These are phyloP conservation scores for Wickerhamomyces tratensis DNA, from an alignment of 805 yeast species.

Conservation along the genomic window DNA sequence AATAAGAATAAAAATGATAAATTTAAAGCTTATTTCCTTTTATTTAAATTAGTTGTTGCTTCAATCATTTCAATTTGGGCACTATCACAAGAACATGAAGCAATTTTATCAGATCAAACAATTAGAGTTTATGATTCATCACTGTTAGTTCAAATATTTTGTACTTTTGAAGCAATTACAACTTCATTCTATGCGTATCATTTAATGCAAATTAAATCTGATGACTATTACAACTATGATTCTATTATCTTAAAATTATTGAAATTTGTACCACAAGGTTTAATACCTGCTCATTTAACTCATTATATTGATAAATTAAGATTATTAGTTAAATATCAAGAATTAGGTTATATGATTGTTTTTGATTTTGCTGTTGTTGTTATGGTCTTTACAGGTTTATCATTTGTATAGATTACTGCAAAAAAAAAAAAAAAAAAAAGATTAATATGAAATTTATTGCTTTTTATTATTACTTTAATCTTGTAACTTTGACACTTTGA, in stretches of 20 bases:
- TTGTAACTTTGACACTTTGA: too few species aligned
- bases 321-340: conserved; percentile 15
- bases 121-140: conserved; percentile 5
- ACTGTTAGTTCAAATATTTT: conserved; percentile 9
- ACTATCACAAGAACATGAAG: neutral
- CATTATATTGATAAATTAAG: conserved; percentile 8
- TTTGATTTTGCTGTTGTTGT: conserved; percentile 15
- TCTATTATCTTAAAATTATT: conserved; percentile 7
- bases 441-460: too few species aligned
- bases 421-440: too few species aligned
- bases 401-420: conserved; percentile 2
- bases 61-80: neutral
- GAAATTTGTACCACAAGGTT: conserved; percentile 10
- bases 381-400: conserved; percentile 13
- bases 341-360: conserved; percentile 11
- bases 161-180: conserved; percentile 10
- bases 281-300: neutral
- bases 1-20: conserved; percentile 12
- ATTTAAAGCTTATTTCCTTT: conserved; percentile 14
- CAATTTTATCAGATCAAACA: neutral
- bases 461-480: too few species aligned
- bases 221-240: conserved; percentile 15
- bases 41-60: conserved; percentile 6
- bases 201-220: conserved; percentile 3
- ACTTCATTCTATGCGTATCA: conserved; percentile 10